A percentile compares a stretch with the other conserved stretches of the same genome.
Evolutionary conservation across 2,329 filamentous ascomycete genomes (phyloP).

Genomic region (Fusarium oligoseptatum): DNA sequence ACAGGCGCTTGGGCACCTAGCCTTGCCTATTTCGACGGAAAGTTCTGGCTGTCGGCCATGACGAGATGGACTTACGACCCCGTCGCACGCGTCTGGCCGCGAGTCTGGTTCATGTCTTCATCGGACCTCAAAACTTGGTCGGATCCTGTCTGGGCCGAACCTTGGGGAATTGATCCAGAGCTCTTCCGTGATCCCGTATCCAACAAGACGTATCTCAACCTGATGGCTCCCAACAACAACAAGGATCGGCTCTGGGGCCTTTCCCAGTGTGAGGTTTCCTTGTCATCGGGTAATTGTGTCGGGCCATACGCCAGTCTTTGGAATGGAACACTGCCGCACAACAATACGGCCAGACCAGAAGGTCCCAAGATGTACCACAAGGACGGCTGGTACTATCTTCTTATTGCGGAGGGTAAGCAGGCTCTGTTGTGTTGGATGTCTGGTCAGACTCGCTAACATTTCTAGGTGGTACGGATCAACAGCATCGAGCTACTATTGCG

Average conservation of each 20-base stretch:
- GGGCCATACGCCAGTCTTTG: not conserved
- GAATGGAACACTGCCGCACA: not conserved
- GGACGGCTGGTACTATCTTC: not conserved
- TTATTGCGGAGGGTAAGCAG: not conserved
- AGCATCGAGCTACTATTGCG: not conserved
- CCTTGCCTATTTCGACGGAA: not conserved
- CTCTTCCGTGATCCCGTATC: not conserved
- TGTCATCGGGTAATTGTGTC: not conserved
- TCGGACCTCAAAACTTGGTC: not conserved
- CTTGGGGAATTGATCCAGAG: not conserved
- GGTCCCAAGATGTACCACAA: conserved; percentile 2
- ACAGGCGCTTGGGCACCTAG: not conserved
- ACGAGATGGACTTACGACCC: not conserved
- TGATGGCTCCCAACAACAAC: not conserved
- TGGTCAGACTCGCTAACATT: not conserved
- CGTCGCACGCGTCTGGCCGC: not conserved
- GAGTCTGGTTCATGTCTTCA: not conserved
- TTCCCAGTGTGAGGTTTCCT: not conserved
- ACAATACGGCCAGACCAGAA: not conserved
- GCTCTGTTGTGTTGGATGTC: accelerated
- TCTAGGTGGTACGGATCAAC: not conserved
- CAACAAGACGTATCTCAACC: not conserved
- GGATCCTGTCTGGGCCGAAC: not conserved
- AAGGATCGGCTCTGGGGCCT: not conserved
- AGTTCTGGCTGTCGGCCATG: not conserved